These are phyloP conservation scores for Colletotrichum phormii DNA, from an alignment of 2,329 filamentous ascomycete species.

Conservation along the genomic window DNA sequence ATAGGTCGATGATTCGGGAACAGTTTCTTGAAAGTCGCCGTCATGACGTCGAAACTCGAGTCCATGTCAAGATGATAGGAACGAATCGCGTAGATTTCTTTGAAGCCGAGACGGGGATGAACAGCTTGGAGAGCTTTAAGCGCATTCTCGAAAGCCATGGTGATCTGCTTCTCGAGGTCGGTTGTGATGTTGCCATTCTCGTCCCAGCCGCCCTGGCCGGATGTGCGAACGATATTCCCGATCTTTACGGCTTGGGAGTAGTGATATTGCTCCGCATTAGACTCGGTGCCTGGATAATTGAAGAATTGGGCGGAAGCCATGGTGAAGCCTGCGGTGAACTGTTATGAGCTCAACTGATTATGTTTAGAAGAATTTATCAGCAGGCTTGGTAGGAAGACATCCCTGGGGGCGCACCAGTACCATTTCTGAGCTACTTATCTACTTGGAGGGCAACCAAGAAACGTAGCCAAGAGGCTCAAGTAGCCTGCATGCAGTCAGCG, in stretches of 20 bases:
- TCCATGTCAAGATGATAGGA: slow-evolving; percentile 42
- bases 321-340: background rate
- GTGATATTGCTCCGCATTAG: slow-evolving; percentile 41
- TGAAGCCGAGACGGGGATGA: slow-evolving; percentile 47
- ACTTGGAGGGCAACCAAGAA: background rate
- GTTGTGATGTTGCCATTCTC: slow-evolving; percentile 36
- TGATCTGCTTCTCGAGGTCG: slow-evolving; percentile 54
- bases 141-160: slow-evolving; percentile 45
- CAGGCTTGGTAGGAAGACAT: background rate
- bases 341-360: too few relatives aligned
- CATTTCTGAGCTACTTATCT: background rate
- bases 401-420: background rate
- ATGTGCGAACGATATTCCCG: slow-evolving; percentile 42
- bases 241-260: slow-evolving; percentile 44
- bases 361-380: background rate
- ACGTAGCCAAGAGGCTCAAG: background rate
- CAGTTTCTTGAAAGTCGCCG: slow-evolving; percentile 59
- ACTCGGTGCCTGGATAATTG: slow-evolving; percentile 37
- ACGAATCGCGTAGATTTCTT: slow-evolving; percentile 42
- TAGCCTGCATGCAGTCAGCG: background rate
- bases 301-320: slow-evolving; percentile 32
- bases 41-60: slow-evolving; percentile 51
- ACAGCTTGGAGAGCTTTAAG: slow-evolving; percentile 40
- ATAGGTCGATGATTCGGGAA: slow-evolving; percentile 64
- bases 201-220: slow-evolving; percentile 43